phyloP scores from a whole-genome alignment of 805 yeast genomes.

The Candida koratica region DNA sequence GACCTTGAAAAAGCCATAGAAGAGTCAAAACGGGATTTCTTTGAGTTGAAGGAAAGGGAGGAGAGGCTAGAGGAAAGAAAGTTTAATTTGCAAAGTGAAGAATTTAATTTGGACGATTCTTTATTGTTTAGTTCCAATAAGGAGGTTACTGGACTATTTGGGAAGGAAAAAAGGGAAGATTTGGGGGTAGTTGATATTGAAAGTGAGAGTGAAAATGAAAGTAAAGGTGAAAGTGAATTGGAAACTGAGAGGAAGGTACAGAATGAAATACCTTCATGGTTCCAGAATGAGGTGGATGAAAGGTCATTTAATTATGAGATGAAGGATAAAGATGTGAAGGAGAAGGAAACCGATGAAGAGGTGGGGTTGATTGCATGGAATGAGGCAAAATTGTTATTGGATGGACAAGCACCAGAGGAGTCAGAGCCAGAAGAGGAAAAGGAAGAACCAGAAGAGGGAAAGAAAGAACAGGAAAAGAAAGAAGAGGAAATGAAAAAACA shows the following conservation, averaged over 20 bases:
- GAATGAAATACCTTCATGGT: constrained; percentile 31
- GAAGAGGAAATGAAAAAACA: neutral
- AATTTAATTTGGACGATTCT: constrained; percentile 18
- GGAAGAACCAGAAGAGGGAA: neutral
- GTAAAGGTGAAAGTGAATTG: constrained; percentile 10
- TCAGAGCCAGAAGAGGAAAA: constrained; percentile 5
- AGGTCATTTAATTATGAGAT: constrained; percentile 3
- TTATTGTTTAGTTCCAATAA: constrained; percentile 16
- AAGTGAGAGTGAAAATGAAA: constrained; percentile 9
- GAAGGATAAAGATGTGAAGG: constrained; percentile 17
- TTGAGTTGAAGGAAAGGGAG: constrained; percentile 24
- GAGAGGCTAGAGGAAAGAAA: no score
- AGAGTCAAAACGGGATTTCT: constrained; percentile 42
- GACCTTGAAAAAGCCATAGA: constrained; percentile 46
- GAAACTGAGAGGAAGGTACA: constrained; percentile 8
- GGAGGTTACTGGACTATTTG: no score
- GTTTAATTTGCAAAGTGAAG: constrained; percentile 2
- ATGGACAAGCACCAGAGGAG: constrained; percentile 7
- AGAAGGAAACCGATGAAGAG: constrained; percentile 32
- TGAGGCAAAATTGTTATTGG: constrained; percentile 38
- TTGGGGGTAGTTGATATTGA: neutral
- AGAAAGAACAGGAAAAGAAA: neutral
- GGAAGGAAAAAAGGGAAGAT: neutral
- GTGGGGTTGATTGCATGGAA: constrained; percentile 51
- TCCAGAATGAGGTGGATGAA: constrained; percentile 16